phyloP scores from a whole-genome alignment of 306 rosid genomes.

The Prosopis cineraria region DNA sequence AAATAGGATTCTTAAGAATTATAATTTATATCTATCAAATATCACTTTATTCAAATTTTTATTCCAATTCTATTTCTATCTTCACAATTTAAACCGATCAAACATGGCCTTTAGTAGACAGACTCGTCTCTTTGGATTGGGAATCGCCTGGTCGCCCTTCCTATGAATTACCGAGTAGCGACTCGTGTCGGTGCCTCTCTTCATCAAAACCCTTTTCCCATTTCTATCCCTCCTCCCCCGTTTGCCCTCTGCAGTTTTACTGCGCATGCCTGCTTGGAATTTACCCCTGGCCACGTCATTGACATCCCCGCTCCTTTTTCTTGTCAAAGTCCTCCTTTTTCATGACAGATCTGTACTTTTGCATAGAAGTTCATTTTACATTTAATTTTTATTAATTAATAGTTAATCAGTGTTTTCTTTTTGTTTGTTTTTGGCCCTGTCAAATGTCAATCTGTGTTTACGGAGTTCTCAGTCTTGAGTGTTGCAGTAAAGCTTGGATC shows the following conservation, averaged over 20 bases:
- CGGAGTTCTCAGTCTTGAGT: conserved; percentile 26
- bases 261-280: background rate
- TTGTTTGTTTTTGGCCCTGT: background rate
- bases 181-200: conserved; percentile 23
- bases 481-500: conserved; percentile 4
- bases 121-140: background rate
- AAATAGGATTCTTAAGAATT: no score
- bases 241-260: conserved; percentile 7
- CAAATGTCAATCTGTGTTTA: conserved; percentile 21
- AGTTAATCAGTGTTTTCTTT: background rate
- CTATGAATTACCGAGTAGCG: background rate
- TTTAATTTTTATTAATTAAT: background rate
- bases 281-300: background rate
- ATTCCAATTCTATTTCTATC: no score
- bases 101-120: no score
- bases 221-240: background rate
- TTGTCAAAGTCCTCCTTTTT: background rate
- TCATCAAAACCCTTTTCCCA: background rate
- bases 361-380: background rate
- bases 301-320: background rate
- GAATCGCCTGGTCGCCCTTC: background rate
- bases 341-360: background rate
- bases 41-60: no score
- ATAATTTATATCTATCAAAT: no score
- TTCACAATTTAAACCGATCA: no score